Evolutionary conservation across 2,329 filamentous ascomycete species (phyloP), one percentile per base, ranked within the genome.

Genomic region (Neopestalotiopsis sp.): DNA sequence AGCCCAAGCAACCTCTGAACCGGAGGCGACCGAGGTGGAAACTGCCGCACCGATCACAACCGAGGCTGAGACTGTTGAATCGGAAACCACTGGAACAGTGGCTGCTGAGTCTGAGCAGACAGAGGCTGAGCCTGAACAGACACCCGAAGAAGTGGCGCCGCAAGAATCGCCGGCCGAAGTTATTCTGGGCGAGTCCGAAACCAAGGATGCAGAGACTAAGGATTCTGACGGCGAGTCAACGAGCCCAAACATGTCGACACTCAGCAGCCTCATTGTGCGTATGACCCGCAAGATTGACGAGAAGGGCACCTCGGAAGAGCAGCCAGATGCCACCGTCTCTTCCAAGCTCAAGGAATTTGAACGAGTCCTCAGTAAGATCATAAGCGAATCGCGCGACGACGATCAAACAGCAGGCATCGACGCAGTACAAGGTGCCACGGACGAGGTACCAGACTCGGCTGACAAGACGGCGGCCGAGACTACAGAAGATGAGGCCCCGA

Each of bases 261-360:
- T 79, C 34, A 78, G 75, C 52, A 83, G 88, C 64, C 80, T 89
- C 30, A 87, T 90, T 67, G 76, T 88, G 62, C 83, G 81, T 69
- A 83, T 88, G 68, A 84, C 86, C 1, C 80, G 82, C 32, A 81
- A 81, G 59, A 80, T 86, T 13, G 83, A 86, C 32, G 78, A 81
- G 30, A 72, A 69, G 40, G 38, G 68, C 13, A 30, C 63, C 13
- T 67, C 72, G 4, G 69, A 72, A 30, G 70, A 74, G 42, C 70
- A 74, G 24, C 73, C 74, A 32, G 74, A 78, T 9, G 74, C 74
- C 17, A 73, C 76, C 9, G 77, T 82, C 68, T 75, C 75, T 32
- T 78, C 79, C 7, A 84, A 84, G 69, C 77, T 89, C 24, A 80
- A 81, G 69, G 81, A 81, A 10, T 88, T 89, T 71, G 85, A 88